Evolutionary conservation across 805 yeast genomes (phyloP).

Genomic region (Yarrowia sp.): DNA sequence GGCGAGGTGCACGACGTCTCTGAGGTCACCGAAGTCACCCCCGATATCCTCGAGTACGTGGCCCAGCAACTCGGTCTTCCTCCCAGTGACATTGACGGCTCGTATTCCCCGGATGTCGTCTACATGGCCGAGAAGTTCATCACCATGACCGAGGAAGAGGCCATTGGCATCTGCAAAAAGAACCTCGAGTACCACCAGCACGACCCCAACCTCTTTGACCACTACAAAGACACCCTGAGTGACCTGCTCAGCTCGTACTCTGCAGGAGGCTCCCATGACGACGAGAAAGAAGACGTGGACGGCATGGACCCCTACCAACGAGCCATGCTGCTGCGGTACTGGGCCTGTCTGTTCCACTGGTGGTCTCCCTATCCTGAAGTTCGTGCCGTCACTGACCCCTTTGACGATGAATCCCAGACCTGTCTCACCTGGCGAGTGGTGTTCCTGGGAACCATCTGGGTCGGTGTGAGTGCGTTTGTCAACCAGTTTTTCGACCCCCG

Average conservation of each 20-base stretch:
- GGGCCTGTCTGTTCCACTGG: background rate
- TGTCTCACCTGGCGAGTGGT: slow-evolving; percentile 1
- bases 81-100: background rate
- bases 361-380: slow-evolving; percentile 7
- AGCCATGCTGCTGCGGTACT: background rate
- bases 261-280: background rate
- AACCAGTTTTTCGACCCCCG: slow-evolving; percentile 20
- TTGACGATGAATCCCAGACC: background rate
- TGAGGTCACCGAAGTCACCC: background rate
- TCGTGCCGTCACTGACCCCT: background rate
- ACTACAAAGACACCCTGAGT: background rate
- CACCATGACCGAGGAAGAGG: background rate
- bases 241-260: background rate
- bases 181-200: background rate
- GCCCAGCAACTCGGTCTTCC: background rate
- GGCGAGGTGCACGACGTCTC: background rate
- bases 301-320: background rate
- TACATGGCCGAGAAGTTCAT: background rate
- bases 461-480: background rate
- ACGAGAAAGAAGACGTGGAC: background rate
- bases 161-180: background rate
- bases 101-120: background rate
- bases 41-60: background rate
- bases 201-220: background rate
- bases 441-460: slow-evolving; percentile 8